Base-by-base conservation (phyloP, 306 rosid genomes). In the Prunus armeniaca region DNA sequence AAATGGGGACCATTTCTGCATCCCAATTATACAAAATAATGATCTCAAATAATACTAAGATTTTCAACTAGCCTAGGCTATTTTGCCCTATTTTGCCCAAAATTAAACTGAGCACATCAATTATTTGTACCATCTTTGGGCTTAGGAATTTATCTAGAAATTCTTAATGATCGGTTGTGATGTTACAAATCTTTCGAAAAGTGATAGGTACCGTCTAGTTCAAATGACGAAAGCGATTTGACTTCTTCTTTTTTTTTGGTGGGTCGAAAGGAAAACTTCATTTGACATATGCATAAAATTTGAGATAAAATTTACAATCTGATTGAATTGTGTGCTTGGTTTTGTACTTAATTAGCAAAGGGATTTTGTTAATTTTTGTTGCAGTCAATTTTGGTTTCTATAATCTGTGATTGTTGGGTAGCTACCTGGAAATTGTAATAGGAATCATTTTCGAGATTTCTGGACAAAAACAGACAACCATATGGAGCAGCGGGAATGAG, bases 371-470 rank as follows among this genome's bases (percentile, higher is more conserved):
- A 47, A 47, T 5, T 14, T 51, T 17, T 5, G 57, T 51, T 51
- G 7, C 56, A 51, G 56, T 51, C 7, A 51, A 56, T 56, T 38
- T 65, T 38, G 24, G 7, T 38, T n/a, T 38, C 9, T 27, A 38
- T 65, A 38, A 65, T 41, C 3, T 22, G 2, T 30, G 2, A 34
- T 18, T 34, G 69, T 64, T 17, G 9, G 7, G 41, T 2, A 27
- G 8, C 41, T 27, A 10, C 22, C 13, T 63, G 27, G 12, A 25
- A 24, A 9, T 5, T 45, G 18, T 25, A 13, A 17, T 43, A 78
- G 17, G 76, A 68, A 78, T 82, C 65, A 46, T 60, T 55, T 47
- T 45, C 15, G 80, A 63, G 80, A 78, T 77, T 51, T 63, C 67
- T 74, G 74, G 13, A 56, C 75, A 20, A 64, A 60, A 56, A 34